These are phyloP conservation scores for Coemansia sp. DNA, from an alignment of 192 early-diverging fungal genomes.

Conservation along the genomic window DNA sequence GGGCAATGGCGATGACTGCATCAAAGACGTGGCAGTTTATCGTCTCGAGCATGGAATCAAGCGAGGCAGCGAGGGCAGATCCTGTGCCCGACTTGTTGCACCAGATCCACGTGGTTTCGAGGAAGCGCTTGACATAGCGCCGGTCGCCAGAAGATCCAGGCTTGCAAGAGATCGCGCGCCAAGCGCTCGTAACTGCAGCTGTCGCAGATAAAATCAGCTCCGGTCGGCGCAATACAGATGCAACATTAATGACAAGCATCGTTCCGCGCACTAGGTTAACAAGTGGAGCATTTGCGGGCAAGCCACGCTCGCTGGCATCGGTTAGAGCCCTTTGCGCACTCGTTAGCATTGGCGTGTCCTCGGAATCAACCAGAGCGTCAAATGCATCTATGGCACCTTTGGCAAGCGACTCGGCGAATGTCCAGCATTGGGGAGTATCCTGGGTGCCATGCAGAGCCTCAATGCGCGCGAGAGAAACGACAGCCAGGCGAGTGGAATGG, in stretches of 20 bases:
- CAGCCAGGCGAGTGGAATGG: slow-evolving; percentile 17
- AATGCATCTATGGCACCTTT: background rate
- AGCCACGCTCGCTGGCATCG: background rate
- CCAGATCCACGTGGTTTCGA: slow-evolving; percentile 43
- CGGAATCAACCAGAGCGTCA: no score
- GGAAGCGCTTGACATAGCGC: slow-evolving; percentile 21
- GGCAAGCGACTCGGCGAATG: slow-evolving; percentile 13
- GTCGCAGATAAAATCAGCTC: background rate
- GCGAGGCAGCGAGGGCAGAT: background rate
- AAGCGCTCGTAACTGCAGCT: slow-evolving; percentile 14
- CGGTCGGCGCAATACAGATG: slow-evolving; percentile 10
- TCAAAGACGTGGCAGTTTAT: slow-evolving; percentile 14
- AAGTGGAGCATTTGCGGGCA: background rate
- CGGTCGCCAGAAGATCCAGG: background rate
- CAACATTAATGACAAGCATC: slow-evolving; percentile 34
- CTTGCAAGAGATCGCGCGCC: slow-evolving; percentile 10
- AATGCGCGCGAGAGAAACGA: slow-evolving; percentile 28
- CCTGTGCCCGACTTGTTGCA: slow-evolving; percentile 17
- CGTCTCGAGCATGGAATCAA: slow-evolving; percentile 19
- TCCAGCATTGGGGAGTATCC: slow-evolving; percentile 19
- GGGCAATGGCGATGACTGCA: slow-evolving; percentile 9
- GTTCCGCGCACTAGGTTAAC: slow-evolving; percentile 16
- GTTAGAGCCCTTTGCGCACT: background rate
- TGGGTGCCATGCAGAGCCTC: slow-evolving; percentile 6
- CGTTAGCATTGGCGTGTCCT: background rate